Percentiles rank a stretch among this genome's conserved stretches.
phyloP scores from a whole-genome alignment of 768 basidiomycete genomes.

The Suillus plorans region DNA sequence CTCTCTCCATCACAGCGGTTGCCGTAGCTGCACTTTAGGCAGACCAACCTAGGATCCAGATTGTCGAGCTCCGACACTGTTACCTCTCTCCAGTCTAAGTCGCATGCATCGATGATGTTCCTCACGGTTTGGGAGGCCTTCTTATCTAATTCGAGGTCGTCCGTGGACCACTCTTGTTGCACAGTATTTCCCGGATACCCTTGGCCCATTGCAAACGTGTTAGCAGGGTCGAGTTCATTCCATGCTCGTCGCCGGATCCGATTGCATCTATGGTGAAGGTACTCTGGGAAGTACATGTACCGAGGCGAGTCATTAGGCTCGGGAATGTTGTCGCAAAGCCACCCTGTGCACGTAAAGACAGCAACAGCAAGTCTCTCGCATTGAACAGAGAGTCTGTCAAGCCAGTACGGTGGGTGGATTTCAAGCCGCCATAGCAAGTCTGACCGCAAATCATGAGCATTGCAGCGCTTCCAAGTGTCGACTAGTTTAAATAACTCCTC shows the following conservation, averaged over 20 bases:
- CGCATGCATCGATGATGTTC: slow-evolving; percentile 11
- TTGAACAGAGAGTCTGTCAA: slow-evolving; percentile 1
- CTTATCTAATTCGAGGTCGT: slow-evolving; percentile 9
- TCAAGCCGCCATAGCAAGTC: not conserved
- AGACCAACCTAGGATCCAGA: slow-evolving; percentile 13
- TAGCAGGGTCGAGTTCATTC: not conserved
- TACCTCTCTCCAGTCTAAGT: not conserved
- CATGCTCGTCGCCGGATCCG: slow-evolving; percentile 1
- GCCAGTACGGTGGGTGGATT: slow-evolving; percentile 1
- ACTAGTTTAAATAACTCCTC: not conserved
- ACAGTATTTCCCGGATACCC: slow-evolving; percentile 1
- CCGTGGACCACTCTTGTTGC: slow-evolving; percentile 3
- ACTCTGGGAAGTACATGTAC: slow-evolving; percentile 21
- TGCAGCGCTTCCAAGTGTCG: not conserved
- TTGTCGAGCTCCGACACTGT: slow-evolving; percentile 3
- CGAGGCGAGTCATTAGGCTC: not conserved
- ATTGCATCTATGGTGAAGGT: slow-evolving; percentile 9
- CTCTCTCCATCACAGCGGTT: slow-evolving; percentile 11
- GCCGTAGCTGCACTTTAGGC: slow-evolving; percentile 2
- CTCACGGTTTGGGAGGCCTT: slow-evolving; percentile 9
- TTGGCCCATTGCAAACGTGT: not conserved
- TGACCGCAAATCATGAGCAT: slow-evolving; percentile 9
- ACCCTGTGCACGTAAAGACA: slow-evolving; percentile 16
- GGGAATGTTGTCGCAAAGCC: slow-evolving; percentile 3
- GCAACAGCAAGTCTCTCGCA: not conserved